phyloP scores from a whole-genome alignment of 2,329 filamentous ascomycete genomes.

The Calonectria pauciramosa region DNA sequence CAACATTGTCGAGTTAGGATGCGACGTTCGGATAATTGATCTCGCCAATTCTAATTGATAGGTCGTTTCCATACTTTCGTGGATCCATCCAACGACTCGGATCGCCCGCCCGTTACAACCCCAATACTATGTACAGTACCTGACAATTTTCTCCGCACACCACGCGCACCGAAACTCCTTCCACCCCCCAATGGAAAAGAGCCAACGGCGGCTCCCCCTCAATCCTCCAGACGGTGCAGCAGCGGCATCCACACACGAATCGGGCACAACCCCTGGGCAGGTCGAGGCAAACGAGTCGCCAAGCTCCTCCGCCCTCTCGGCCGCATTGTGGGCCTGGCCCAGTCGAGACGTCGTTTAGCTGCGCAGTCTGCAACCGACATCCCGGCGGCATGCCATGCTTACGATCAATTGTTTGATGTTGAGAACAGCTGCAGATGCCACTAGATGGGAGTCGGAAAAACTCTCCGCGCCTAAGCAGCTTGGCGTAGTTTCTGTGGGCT shows the following conservation, averaged over 20 bases:
- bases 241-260: not conserved
- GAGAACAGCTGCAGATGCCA: not conserved
- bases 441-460: not conserved
- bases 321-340: not conserved
- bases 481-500: not conserved
- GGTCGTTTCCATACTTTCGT: not conserved
- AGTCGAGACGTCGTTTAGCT: not conserved
- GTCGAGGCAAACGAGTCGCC: not conserved
- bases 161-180: not conserved
- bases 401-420: not conserved
- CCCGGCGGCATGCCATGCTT: not conserved
- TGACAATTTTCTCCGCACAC: not conserved
- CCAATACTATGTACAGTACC: not conserved
- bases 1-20: constrained; percentile 3
- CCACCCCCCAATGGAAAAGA: not conserved
- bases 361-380: not conserved
- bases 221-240: not conserved
- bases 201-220: not conserved
- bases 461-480: not conserved
- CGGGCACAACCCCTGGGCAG: not conserved
- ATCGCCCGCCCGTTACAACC: constrained; percentile 1
- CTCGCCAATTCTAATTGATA: not conserved
- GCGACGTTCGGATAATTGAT: not conserved
- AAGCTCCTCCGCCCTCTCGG: not conserved
- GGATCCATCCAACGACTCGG: constrained; percentile 2